phyloP scores from a whole-genome alignment of 2,329 filamentous ascomycete genomes.

The Penicillium rolfsii region DNA sequence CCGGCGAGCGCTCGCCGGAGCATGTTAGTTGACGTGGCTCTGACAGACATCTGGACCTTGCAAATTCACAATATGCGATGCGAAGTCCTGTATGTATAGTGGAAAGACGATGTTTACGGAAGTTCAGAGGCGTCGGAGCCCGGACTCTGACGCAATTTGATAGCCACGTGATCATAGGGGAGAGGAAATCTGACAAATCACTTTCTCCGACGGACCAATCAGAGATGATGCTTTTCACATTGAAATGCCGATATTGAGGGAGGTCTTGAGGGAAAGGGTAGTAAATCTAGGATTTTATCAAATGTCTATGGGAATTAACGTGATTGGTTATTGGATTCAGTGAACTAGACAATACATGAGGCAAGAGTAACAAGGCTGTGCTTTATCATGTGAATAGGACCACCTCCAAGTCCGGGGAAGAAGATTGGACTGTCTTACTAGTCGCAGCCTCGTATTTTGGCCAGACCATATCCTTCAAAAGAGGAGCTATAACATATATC shows the following conservation, averaged over 20 bases:
- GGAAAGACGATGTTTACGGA: conserved; percentile 17
- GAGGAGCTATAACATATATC: conserved; percentile 24
- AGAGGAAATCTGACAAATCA: conserved; percentile 35
- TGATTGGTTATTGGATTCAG: not conserved
- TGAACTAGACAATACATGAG: not conserved
- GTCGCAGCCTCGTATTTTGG: conserved; percentile 18
- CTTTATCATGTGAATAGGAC: too few relatives aligned
- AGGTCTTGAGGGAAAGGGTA: not conserved
- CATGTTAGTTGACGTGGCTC: conserved; percentile 38
- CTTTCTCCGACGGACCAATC: conserved; percentile 25
- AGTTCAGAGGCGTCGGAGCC: conserved; percentile 16
- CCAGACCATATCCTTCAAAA: conserved; percentile 30
- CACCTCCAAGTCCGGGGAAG: conserved; percentile 1
- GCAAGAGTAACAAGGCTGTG: not conserved
- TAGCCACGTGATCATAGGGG: conserved; percentile 30
- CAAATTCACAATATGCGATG: conserved; percentile 4
- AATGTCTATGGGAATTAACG: not conserved
- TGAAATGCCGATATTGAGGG: conserved; percentile 23
- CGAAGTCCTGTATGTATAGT: conserved; percentile 5
- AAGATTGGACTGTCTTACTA: not conserved
- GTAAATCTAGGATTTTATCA: not conserved
- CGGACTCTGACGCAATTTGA: conserved; percentile 40
- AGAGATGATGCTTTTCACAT: conserved; percentile 25
- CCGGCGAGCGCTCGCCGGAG: conserved; percentile 35
- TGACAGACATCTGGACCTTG: conserved; percentile 34